Percentiles rank a stretch among this genome's conserved stretches.
These are phyloP conservation scores for Aspergillus hiratsukae DNA, from an alignment of 2,329 filamentous ascomycete species.

Conservation along the genomic window DNA sequence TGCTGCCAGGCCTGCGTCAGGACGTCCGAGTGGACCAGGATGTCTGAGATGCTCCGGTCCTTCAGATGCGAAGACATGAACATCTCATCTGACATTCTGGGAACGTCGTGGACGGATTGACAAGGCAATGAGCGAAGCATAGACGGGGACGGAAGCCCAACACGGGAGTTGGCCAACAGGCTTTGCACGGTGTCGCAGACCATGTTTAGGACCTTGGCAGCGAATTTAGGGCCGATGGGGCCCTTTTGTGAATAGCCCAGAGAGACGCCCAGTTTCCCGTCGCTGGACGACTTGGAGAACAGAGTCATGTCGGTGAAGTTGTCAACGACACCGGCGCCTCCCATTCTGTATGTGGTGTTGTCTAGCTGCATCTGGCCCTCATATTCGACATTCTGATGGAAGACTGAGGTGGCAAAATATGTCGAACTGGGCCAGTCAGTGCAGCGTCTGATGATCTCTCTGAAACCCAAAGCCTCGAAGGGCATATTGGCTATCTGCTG, in stretches of 20 bases:
- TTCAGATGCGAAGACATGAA: constrained; percentile 36
- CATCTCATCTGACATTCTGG: constrained; percentile 24
- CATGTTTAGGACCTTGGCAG: constrained; percentile 36
- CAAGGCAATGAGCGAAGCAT: constrained; percentile 30
- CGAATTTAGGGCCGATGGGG: constrained; percentile 29
- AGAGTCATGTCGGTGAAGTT: constrained; percentile 39
- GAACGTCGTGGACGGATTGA: constrained; percentile 26
- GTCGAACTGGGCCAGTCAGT: constrained; percentile 41
- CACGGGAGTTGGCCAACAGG: constrained; percentile 33
- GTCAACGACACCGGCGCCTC: constrained; percentile 36
- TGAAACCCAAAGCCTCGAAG: constrained; percentile 53
- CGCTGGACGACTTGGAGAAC: constrained; percentile 32
- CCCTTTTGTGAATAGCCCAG: constrained; percentile 38
- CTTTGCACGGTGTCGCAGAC: constrained; percentile 36
- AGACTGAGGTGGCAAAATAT: constrained; percentile 39
- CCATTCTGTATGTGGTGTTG: constrained; percentile 35
- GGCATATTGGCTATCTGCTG: constrained; percentile 56
- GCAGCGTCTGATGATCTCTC: constrained; percentile 48
- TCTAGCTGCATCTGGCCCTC: constrained; percentile 36
- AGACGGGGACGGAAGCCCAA: constrained; percentile 28
- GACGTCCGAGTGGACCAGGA: constrained; percentile 37
- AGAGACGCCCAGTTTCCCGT: constrained; percentile 31
- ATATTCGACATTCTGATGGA: constrained; percentile 36
- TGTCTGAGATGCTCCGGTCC: constrained; percentile 33
- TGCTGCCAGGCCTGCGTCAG: constrained; percentile 38